These are phyloP conservation scores for Sclerotinia sclerotiorum DNA, from an alignment of 2,329 filamentous ascomycete genomes.

Conservation along the genomic window DNA sequence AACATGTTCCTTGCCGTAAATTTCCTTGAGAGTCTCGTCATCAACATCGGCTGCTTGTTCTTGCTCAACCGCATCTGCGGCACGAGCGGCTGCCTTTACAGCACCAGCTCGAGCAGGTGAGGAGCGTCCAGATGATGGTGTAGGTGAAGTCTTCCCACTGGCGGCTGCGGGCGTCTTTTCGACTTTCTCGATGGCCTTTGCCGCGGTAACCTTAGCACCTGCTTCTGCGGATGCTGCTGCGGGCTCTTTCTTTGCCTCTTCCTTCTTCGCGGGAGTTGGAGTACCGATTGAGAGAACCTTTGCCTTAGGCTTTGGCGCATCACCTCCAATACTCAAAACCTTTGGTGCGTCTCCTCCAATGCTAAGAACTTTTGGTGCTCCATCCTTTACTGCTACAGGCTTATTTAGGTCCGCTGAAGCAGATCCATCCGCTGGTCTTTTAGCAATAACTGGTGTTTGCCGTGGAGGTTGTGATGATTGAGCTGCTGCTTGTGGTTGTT, in stretches of 20 bases:
- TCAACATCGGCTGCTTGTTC: slow-evolving; percentile 70
- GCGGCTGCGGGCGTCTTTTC: slow-evolving; percentile 63
- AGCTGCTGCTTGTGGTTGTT: slow-evolving; percentile 48
- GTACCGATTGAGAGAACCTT: slow-evolving; percentile 79
- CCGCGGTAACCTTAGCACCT: slow-evolving; percentile 79
- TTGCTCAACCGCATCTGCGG: slow-evolving; percentile 80
- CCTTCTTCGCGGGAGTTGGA: slow-evolving; percentile 47
- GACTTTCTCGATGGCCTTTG: slow-evolving; percentile 92
- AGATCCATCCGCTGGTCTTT: slow-evolving; percentile 55
- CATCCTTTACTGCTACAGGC: slow-evolving; percentile 54
- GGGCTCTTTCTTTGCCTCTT: slow-evolving; percentile 53
- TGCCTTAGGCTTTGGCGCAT: slow-evolving; percentile 54
- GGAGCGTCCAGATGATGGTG: slow-evolving; percentile 78
- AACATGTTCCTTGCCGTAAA: slow-evolving; percentile 89
- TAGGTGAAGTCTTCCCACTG: slow-evolving; percentile 75
- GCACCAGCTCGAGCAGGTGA: slow-evolving; percentile 66
- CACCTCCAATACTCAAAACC: slow-evolving; percentile 62
- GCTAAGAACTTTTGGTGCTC: slow-evolving; percentile 63
- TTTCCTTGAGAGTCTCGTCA: slow-evolving; percentile 83
- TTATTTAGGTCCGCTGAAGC: slow-evolving; percentile 49
- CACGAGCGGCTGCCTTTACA: slow-evolving; percentile 57
- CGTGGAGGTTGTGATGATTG: slow-evolving; percentile 44
- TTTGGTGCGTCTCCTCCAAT: slow-evolving; percentile 63
- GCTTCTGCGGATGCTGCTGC: slow-evolving; percentile 50
- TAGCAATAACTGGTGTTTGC: slow-evolving; percentile 62